phyloP scores from a whole-genome alignment of 768 basidiomycete species.

The Dacryopinax spathularia region DNA sequence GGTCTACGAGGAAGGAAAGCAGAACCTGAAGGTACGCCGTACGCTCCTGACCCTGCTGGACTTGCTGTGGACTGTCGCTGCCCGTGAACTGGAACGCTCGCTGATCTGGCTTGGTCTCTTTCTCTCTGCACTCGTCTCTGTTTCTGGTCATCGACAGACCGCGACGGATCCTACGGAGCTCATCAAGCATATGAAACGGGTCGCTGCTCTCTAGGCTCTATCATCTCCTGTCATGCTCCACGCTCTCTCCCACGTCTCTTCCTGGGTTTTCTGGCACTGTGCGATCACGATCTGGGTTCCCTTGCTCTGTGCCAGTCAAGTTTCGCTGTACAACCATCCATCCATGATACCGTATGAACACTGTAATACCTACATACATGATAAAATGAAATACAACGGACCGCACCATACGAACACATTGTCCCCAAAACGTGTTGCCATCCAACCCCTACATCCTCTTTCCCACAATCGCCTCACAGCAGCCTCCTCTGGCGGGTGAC shows the following conservation, averaged over 20 bases:
- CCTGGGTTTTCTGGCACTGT: no score
- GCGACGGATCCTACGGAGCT: neutral
- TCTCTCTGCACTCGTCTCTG: neutral
- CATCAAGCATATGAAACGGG: neutral
- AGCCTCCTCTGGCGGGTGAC: constrained; percentile 12
- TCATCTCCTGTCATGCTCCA: neutral
- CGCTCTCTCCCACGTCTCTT: neutral
- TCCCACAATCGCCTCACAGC: neutral
- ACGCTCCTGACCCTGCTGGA: neutral
- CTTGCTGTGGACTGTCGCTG: neutral
- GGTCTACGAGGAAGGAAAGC: neutral
- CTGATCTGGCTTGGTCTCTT: neutral
- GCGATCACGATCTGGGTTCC: no score
- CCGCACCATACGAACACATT: no score
- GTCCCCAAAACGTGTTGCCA: no score
- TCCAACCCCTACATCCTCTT: neutral
- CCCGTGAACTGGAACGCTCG: neutral
- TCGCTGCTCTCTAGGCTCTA: neutral
- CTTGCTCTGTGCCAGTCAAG: no score
- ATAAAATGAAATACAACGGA: no score
- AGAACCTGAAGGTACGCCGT: neutral
- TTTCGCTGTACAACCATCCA: no score
- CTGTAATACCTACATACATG: no score
- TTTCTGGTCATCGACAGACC: neutral
- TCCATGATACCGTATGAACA: no score